phyloP scores from a whole-genome alignment of 352 stramenopile genomes.

The Phytophthora tentaculata region DNA sequence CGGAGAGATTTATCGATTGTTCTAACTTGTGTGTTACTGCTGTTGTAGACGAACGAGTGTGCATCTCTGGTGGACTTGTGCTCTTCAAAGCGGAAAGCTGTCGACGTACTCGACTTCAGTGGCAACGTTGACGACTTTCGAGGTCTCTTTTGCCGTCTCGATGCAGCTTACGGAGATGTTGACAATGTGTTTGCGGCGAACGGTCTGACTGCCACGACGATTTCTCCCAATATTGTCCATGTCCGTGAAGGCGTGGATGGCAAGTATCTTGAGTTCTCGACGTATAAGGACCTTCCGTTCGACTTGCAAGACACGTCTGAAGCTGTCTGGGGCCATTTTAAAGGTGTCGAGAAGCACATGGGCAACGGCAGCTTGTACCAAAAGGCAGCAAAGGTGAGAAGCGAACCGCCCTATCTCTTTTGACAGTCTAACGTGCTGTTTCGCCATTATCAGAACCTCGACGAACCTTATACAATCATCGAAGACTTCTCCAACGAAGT shows the following conservation, averaged over 20 bases:
- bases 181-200: constrained; percentile 36
- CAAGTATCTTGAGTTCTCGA: constrained; percentile 38
- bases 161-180: constrained; percentile 31
- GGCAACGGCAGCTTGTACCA: constrained; percentile 26
- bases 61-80: too few relatives aligned
- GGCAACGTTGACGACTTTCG: constrained; percentile 16
- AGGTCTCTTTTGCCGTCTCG: constrained; percentile 26
- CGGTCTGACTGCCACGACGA: constrained; percentile 22
- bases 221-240: constrained; percentile 24
- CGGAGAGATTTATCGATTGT: background rate
- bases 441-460: constrained; percentile 25
- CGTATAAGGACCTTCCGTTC: constrained; percentile 29
- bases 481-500: constrained; percentile 65
- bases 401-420: too few relatives aligned
- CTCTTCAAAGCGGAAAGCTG: constrained; percentile 2
- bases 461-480: constrained; percentile 61
- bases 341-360: constrained; percentile 32
- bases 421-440: too few relatives aligned
- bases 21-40: constrained; percentile 7
- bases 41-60: constrained; percentile 29
- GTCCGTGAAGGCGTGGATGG: constrained; percentile 31
- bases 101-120: constrained; percentile 18
- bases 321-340: constrained; percentile 33
- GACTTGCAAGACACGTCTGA: constrained; percentile 16
- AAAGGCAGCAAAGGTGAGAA: constrained; percentile 30